phyloP scores from a whole-genome alignment of 2,329 filamentous ascomycete genomes.

The Penicillium sp. region DNA sequence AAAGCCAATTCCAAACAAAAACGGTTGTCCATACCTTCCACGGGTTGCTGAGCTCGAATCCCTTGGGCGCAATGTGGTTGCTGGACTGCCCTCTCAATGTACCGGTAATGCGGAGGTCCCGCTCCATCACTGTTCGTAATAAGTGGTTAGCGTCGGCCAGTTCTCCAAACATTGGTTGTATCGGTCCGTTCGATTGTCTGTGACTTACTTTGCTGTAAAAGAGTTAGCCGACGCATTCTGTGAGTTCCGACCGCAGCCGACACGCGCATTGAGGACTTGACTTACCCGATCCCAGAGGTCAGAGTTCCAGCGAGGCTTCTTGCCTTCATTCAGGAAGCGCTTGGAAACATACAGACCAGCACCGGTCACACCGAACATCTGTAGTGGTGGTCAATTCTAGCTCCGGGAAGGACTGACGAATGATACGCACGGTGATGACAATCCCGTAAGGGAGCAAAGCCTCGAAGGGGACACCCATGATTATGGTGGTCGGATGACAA shows the following conservation, averaged over 20 bases:
- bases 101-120: constrained; percentile 63
- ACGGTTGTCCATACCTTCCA: constrained; percentile 57
- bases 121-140: constrained; percentile 61
- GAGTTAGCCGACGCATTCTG: constrained; percentile 40
- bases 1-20: background rate
- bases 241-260: constrained; percentile 15
- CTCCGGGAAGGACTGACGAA: constrained; percentile 16
- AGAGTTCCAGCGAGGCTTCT: constrained; percentile 59
- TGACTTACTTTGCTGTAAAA: constrained; percentile 55
- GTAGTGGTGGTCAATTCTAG: constrained; percentile 25
- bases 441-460: constrained; percentile 64
- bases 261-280: constrained; percentile 16
- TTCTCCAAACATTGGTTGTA: background rate
- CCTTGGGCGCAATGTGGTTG: constrained; percentile 57
- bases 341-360: constrained; percentile 58
- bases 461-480: constrained; percentile 68
- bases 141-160: constrained; percentile 24
- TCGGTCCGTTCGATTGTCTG: background rate
- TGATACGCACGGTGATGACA: constrained; percentile 57
- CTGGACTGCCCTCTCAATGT: constrained; percentile 62
- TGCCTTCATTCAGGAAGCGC: constrained; percentile 63
- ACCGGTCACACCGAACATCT: constrained; percentile 64
- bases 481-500: constrained; percentile 1
- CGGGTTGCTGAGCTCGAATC: constrained; percentile 67
- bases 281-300: constrained; percentile 66